Base-by-base conservation (phyloP, 139 green algal species). In the Limnomonas spitsbergensis region DNA sequence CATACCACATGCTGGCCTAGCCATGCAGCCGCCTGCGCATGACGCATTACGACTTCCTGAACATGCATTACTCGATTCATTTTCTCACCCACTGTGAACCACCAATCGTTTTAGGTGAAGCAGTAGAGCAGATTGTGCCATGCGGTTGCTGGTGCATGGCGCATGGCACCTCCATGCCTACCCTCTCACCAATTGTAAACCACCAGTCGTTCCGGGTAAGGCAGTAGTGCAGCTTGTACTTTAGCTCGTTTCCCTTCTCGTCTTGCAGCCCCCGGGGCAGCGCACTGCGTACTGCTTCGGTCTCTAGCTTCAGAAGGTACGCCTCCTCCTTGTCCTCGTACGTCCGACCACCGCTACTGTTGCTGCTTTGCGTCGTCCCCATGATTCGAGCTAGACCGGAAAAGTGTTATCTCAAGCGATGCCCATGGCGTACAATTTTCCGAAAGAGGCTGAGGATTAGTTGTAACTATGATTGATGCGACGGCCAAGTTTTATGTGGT, bases 171-270 rank as follows among this genome's bases (percentile, higher is more conserved):
- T 61, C 47, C 14, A 61, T 61, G 47, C 47, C 20, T 61, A 80
- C 66, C 61, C 38, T 29, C 47, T 61, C 20, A 61, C 47, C 47
- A 61, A n/a, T 61, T 35, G 78, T 82, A 38, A 82, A 82, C 37
- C 73, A 82, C 78, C 78, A 82, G 29, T 82, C 78, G 38, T 82
- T 82, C 38, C 38, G 69, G 1, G 38, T 73, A 1, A 82, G 38
- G 38, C 78, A 82, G 38, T 39, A 78, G 14, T 82, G 78, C 35
- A 82, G 69, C 29, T 82, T 6, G 69, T 78, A 73, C 38, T 82
- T 78, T 9, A 82, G 78, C 53, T 78, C 53, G 38, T 73, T 73
- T 1, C 35, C 47, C 39, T 67, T 72, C 3, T 82, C 78, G 32
- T 82, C 78, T 20, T 38, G 9, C 26, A 82, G 54, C 2, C 78